Percentiles rank a stretch among this genome's conserved stretches.
phyloP scores from a whole-genome alignment of 1,139 yeast genomes.

The Candida labiduridarum region DNA sequence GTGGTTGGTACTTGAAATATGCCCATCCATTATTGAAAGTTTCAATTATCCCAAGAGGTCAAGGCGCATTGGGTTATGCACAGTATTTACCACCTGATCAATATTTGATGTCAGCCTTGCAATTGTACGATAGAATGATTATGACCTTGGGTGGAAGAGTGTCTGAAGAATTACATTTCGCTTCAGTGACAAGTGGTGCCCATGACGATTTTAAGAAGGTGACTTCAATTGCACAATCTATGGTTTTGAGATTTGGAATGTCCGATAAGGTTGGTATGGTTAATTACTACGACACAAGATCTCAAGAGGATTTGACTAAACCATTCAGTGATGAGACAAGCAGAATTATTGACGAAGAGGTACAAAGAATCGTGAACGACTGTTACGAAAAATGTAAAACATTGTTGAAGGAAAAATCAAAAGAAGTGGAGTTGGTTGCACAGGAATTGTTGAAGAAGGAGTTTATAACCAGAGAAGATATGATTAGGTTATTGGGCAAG shows the following conservation, averaged over 20 bases:
- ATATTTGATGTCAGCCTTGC: slow-evolving; percentile 75
- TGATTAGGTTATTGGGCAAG: slow-evolving; percentile 83
- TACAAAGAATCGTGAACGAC: slow-evolving; percentile 75
- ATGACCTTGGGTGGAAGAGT: slow-evolving; percentile 98
- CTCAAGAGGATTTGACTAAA: slow-evolving; percentile 71
- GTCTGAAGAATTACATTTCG: slow-evolving; percentile 88
- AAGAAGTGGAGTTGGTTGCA: slow-evolving; percentile 83
- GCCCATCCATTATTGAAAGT: slow-evolving; percentile 95
- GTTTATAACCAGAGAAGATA: slow-evolving; percentile 86
- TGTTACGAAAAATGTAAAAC: slow-evolving; percentile 72
- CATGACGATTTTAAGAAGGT: slow-evolving; percentile 95
- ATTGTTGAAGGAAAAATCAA: slow-evolving; percentile 68
- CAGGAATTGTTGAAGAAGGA: slow-evolving; percentile 81
- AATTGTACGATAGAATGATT: slow-evolving; percentile 85
- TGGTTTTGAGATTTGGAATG: slow-evolving; percentile 95
- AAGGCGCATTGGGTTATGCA: slow-evolving; percentile 97
- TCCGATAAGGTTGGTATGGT: slow-evolving; percentile 81
- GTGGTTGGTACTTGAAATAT: slow-evolving; percentile 90
- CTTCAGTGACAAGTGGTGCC: slow-evolving; percentile 92
- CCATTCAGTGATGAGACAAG: slow-evolving; percentile 93
- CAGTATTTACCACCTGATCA: slow-evolving; percentile 95
- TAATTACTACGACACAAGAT: slow-evolving; percentile 58
- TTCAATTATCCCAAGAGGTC: slow-evolving; percentile 94
- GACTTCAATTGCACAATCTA: slow-evolving; percentile 89
- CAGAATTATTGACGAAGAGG: slow-evolving; percentile 76